Conservation (phyloP, 176 grass and related monocot species). For the Avena insularis region DNA sequence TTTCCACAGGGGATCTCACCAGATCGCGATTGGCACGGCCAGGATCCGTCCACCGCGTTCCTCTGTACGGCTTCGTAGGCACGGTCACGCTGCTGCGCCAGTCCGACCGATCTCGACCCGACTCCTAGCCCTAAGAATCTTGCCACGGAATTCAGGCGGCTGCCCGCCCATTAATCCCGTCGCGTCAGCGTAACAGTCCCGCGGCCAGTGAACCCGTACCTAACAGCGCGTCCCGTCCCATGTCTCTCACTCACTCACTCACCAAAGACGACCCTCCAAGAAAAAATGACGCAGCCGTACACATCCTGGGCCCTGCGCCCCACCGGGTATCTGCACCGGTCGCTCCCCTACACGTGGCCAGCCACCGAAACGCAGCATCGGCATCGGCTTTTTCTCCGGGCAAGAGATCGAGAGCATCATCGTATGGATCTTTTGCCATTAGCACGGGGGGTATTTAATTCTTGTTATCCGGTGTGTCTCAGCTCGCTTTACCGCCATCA, state of each 20-base stretch:
- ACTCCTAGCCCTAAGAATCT: neutral
- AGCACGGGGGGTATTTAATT: neutral
- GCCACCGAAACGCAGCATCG: neutral
- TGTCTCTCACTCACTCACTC: neutral
- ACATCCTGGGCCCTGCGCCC: neutral
- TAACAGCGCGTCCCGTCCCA: neutral
- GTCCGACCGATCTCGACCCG: neutral
- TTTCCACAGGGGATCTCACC: constrained; percentile 23
- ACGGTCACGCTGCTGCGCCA: neutral
- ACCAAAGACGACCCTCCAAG: neutral
- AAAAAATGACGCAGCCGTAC: neutral
- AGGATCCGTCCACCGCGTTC: neutral
- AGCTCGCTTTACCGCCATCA: constrained; percentile 32
- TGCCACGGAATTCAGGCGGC: neutral
- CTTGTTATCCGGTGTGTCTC: neutral
- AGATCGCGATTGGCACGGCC: constrained; percentile 8
- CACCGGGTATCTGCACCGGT: constrained; percentile 10
- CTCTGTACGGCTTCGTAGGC: neutral
- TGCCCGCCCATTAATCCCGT: constrained; percentile 5
- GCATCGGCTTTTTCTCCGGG: neutral
- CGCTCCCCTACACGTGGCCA: constrained; percentile 24
- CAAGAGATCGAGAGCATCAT: neutral
- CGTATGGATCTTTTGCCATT: neutral
- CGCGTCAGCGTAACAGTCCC: neutral
- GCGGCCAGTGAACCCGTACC: constrained; percentile 15